These are phyloP conservation scores for Schizochytrium sp. DNA, from an alignment of 108 stramenopile genomes.

Conservation along the genomic window DNA sequence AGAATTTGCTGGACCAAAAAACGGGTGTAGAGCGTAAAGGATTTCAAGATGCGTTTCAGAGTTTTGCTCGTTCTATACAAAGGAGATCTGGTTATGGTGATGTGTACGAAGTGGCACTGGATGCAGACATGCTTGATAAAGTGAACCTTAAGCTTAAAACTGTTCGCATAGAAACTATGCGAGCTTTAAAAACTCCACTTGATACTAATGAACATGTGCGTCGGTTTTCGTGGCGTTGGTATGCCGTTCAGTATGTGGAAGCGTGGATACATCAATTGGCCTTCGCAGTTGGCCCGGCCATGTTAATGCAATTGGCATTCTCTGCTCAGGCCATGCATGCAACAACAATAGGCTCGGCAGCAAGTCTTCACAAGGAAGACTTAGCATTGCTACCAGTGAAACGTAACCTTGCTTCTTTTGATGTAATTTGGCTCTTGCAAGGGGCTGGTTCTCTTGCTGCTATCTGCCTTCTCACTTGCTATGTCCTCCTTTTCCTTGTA, in stretches of 20 bases:
- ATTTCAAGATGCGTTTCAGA: no score
- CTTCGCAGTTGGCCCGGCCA: neutral
- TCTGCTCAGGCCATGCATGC: neutral
- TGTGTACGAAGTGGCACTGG: no score
- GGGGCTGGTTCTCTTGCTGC: neutral
- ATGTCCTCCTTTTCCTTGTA: neutral
- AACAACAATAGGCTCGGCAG: neutral
- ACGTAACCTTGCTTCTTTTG: neutral
- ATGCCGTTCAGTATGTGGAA: neutral
- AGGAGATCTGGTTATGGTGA: no score
- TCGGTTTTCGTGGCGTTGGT: conserved; percentile 12
- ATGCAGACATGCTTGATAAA: no score
- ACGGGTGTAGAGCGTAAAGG: neutral
- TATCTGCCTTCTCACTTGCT: neutral
- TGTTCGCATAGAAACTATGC: no score
- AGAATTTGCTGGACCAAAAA: neutral
- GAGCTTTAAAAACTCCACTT: no score
- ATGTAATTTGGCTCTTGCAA: neutral
- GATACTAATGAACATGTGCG: neutral
- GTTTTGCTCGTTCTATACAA: no score
- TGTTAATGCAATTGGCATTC: conserved; percentile 3
- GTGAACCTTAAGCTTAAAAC: no score
- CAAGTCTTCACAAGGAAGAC: conserved; percentile 26
- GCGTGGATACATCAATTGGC: neutral
- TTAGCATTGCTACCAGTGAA: neutral